phyloP scores from a whole-genome alignment of 352 stramenopile genomes.

The Phytopythium kandeliae region DNA sequence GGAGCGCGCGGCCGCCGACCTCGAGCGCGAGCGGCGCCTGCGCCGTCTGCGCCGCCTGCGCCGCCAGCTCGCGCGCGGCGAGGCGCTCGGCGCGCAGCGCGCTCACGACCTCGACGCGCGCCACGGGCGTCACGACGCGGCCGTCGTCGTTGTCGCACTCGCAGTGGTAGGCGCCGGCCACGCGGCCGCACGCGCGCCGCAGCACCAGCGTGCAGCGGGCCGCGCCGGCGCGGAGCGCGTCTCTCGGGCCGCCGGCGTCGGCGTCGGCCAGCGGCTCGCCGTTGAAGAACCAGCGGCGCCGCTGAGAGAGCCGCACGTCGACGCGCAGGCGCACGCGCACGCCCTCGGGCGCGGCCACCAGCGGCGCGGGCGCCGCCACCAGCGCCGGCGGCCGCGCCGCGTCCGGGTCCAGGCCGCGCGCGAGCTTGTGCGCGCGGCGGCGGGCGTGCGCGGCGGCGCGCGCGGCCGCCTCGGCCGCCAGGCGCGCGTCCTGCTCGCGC shows the following conservation, averaged over 20 bases:
- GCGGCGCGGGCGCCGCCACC: slow-evolving; percentile 15
- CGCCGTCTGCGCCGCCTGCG: too few species aligned
- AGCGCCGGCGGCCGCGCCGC: slow-evolving; percentile 33
- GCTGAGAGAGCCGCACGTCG: slow-evolving; percentile 28
- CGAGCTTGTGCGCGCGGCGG: slow-evolving; percentile 54
- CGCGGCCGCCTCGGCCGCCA: slow-evolving; percentile 21
- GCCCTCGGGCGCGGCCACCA: slow-evolving; percentile 21
- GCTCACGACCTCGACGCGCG: slow-evolving; percentile 22
- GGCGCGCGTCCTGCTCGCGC: slow-evolving; percentile 21
- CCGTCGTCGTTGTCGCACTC: slow-evolving; percentile 65
- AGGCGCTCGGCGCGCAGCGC: slow-evolving; percentile 16
- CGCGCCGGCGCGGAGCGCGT: too few species aligned
- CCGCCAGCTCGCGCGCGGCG: neutral
- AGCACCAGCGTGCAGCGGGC: slow-evolving; percentile 29
- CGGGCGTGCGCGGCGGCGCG: slow-evolving; percentile 35
- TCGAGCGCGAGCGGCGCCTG: neutral
- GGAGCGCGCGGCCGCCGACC: neutral
- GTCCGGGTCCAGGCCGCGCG: slow-evolving; percentile 46
- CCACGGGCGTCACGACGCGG: slow-evolving; percentile 18
- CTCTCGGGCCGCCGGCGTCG: slow-evolving; percentile 7
- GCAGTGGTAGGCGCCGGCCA: slow-evolving; percentile 50
- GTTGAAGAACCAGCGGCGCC: slow-evolving; percentile 52
- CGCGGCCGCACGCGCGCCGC: slow-evolving; percentile 29
- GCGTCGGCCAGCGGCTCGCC: slow-evolving; percentile 14
- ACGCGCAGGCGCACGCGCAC: slow-evolving; percentile 30